Evolutionary conservation across 2,329 filamentous ascomycete species (phyloP).

Genomic region (Pseudocercospora musae): DNA sequence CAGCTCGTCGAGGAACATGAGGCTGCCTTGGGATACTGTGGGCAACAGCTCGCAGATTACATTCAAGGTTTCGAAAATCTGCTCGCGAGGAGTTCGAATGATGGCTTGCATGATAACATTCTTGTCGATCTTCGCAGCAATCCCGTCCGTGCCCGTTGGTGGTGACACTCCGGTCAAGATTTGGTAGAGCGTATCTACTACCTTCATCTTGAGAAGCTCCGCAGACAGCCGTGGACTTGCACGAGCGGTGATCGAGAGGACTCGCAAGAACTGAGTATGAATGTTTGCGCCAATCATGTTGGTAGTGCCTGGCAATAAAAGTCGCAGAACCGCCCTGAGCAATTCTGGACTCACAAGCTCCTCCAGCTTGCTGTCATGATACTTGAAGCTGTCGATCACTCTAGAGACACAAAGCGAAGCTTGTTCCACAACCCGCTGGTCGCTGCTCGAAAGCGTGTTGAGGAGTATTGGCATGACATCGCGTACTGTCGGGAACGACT

Average conservation of each 20-base stretch:
- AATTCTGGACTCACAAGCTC: slow-evolving; percentile 87
- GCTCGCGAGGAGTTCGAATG: slow-evolving; percentile 90
- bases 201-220: slow-evolving; percentile 90
- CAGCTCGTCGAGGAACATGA: slow-evolving; percentile 52
- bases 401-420: slow-evolving; percentile 92
- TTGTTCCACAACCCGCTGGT: slow-evolving; percentile 95
- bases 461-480: slow-evolving; percentile 96
- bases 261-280: slow-evolving; percentile 91
- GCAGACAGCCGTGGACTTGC: slow-evolving; percentile 83
- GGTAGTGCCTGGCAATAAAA: slow-evolving; percentile 88
- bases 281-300: slow-evolving; percentile 93
- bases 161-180: slow-evolving; percentile 95
- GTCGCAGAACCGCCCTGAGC: slow-evolving; percentile 76
- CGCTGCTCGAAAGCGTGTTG: slow-evolving; percentile 84
- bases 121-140: slow-evolving; percentile 84
- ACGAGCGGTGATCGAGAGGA: slow-evolving; percentile 83
- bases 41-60: slow-evolving; percentile 94
- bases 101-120: slow-evolving; percentile 98
- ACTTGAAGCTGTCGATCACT: slow-evolving; percentile 95
- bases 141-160: slow-evolving; percentile 71
- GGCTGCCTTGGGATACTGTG: slow-evolving; percentile 59
- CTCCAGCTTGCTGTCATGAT: slow-evolving; percentile 82
- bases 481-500: slow-evolving; percentile 84
- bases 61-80: slow-evolving; percentile 95
- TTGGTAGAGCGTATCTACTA: slow-evolving; percentile 96